phyloP scores from a whole-genome alignment of 139 green algal species.

The Yamagishiella unicocca region DNA sequence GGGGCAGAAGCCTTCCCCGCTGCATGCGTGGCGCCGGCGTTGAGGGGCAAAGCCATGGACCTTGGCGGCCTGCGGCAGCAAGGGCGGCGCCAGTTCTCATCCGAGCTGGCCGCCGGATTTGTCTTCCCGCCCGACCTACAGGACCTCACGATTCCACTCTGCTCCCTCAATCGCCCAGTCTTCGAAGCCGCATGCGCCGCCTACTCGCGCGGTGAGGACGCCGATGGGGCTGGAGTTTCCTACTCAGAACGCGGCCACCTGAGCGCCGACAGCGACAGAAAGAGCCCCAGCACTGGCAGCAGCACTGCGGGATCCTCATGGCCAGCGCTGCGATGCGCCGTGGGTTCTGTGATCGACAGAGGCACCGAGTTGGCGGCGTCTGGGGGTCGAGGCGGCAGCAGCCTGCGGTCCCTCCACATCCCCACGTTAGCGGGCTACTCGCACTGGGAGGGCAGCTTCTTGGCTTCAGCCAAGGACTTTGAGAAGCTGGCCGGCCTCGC shows the following conservation, averaged over 20 bases:
- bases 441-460: slow-evolving; percentile 46
- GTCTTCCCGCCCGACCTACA: background rate
- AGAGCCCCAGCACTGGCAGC: background rate
- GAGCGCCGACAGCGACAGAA: background rate
- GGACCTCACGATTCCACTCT: slow-evolving; percentile 42
- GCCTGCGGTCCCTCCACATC: slow-evolving; percentile 16
- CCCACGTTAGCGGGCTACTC: slow-evolving; percentile 31
- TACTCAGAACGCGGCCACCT: background rate
- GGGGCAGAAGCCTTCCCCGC: too few species aligned
- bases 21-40: too few species aligned
- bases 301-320: background rate
- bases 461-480: background rate
- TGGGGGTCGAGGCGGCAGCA: background rate
- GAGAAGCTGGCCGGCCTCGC: background rate
- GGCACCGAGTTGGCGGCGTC: background rate
- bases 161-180: slow-evolving; percentile 3
- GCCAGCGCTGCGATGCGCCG: background rate
- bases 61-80: background rate
- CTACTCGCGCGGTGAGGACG: background rate
- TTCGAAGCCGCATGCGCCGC: slow-evolving; percentile 20
- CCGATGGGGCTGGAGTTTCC: background rate
- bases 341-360: background rate
- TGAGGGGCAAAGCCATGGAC: too few species aligned
- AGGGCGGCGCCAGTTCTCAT: background rate
- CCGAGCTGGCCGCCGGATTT: background rate